Base-by-base conservation (phyloP, 2,329 filamentous ascomycete genomes). In the Mariannaea sp. region DNA sequence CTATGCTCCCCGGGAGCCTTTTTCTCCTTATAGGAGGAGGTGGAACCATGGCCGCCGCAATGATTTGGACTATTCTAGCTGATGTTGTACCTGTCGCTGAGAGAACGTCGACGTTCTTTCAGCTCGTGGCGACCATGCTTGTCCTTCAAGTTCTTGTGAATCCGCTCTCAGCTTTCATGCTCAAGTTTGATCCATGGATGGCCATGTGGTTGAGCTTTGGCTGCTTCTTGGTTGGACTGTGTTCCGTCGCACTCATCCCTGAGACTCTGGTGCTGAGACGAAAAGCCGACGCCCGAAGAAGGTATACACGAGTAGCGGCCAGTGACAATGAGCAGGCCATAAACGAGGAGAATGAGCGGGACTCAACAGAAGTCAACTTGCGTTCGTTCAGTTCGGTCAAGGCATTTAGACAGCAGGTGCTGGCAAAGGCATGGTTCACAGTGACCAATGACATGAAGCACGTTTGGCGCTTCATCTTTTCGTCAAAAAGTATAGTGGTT, bases 31-130 rank as follows among this genome's bases (percentile, higher is more conserved):
- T 79, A 41, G 77, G 77, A 1, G 75, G 75, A 7, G 76, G 76
- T 16, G 57, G 58, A 0, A 57, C 68, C 12, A 73, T 78, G 54
- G 65, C 71, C 0, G 56, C 59, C 2, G 75, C 77, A 44, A 78
- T 80, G 74, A 50, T 76, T 6, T 79, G 70, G 62, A 80, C 77
- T 7, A 69, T 75, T 30, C 52, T 78, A 10, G 71, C 74, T n/a
- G 77, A 80, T 47, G 72, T 76, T 1, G 64, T 74, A 0, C 74
- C 74, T 1, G 64, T 72, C 0, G 67, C 62, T 0, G 67, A 71
- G 39, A 55, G 75, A 42, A 75, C 77, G 5, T 67, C 69, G 7
- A 65, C 71, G 26, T 79, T 76, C 57, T 77, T 75, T 57, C 69
- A 67, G n/a, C 44, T 78, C 3, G 56, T 61, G 3, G 71, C 76